A percentile compares a stretch with the other conserved stretches of the same genome.
phyloP scores from a whole-genome alignment of 2,329 filamentous ascomycete genomes.

The Neofusicoccum sp. region DNA sequence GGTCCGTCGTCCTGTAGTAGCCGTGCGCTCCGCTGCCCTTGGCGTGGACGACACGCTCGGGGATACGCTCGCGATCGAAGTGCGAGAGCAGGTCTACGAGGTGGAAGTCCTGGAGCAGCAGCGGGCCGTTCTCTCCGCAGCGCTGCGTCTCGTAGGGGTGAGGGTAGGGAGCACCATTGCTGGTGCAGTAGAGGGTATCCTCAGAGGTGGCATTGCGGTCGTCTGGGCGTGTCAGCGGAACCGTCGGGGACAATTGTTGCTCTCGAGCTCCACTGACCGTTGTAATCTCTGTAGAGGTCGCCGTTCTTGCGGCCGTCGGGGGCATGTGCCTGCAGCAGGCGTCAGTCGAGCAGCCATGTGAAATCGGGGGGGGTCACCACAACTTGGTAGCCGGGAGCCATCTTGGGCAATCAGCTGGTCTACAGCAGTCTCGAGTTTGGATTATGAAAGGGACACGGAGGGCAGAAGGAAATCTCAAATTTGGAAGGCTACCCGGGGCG shows the following conservation, averaged over 20 bases:
- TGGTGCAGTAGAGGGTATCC: constrained; percentile 57
- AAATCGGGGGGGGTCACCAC: no score
- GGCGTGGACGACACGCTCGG: constrained; percentile 55
- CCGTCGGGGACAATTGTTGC: background rate
- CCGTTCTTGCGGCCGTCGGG: constrained; percentile 38
- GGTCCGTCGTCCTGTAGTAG: constrained; percentile 50
- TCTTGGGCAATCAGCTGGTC: background rate
- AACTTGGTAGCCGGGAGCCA: constrained; percentile 20
- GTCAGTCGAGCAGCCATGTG: background rate
- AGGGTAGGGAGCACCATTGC: constrained; percentile 59
- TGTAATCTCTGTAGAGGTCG: constrained; percentile 45
- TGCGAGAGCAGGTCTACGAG: constrained; percentile 53
- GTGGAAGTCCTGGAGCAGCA: constrained; percentile 58
- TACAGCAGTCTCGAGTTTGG: background rate
- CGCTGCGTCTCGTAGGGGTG: constrained; percentile 62
- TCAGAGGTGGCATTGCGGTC: constrained; percentile 48
- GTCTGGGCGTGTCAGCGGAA: constrained; percentile 28
- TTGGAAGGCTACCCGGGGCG: background rate
- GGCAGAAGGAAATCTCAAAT: background rate
- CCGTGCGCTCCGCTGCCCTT: constrained; percentile 55
- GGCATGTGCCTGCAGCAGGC: constrained; percentile 21
- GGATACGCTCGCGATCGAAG: constrained; percentile 55
- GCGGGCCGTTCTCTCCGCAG: constrained; percentile 59
- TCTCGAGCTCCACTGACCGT: constrained; percentile 5
- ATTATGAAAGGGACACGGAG: background rate